phyloP scores from a whole-genome alignment of 169 alveolate species.

The Toxoplasma gondii region DNA sequence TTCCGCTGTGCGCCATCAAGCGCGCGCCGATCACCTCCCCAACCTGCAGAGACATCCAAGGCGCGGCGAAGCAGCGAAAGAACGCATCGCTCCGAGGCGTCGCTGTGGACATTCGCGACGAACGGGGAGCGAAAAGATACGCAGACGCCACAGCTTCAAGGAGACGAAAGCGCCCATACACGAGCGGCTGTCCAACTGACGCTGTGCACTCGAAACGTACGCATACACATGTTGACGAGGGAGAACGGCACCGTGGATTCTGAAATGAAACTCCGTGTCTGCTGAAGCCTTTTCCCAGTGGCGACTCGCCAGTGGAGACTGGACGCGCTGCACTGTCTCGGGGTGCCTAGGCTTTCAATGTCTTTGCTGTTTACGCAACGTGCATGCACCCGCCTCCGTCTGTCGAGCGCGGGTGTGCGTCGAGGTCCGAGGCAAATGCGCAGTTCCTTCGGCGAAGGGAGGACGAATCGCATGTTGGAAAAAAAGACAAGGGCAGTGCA shows the following conservation, averaged over 20 bases:
- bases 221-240: neutral
- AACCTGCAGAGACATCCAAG: constrained; percentile 70
- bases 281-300: neutral
- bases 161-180: too few species aligned
- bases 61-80: neutral
- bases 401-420: too few species aligned
- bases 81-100: neutral
- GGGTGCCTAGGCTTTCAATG: too few species aligned
- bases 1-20: constrained; percentile 99
- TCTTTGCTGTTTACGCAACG: too few species aligned
- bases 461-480: too few species aligned
- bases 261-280: neutral
- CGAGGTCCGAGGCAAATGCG: too few species aligned
- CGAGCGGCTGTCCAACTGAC: too few species aligned
- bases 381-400: too few species aligned
- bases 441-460: too few species aligned
- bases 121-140: neutral
- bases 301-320: neutral
- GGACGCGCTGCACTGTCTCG: neutral
- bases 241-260: neutral
- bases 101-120: neutral
- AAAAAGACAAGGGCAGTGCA: neutral
- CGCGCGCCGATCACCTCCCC: constrained; percentile 99
- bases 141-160: neutral
- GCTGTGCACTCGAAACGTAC: too few species aligned